Evolutionary conservation across 495 filamentous ascomycete species (phyloP).

Genomic region (Trichoderma parareesei): DNA sequence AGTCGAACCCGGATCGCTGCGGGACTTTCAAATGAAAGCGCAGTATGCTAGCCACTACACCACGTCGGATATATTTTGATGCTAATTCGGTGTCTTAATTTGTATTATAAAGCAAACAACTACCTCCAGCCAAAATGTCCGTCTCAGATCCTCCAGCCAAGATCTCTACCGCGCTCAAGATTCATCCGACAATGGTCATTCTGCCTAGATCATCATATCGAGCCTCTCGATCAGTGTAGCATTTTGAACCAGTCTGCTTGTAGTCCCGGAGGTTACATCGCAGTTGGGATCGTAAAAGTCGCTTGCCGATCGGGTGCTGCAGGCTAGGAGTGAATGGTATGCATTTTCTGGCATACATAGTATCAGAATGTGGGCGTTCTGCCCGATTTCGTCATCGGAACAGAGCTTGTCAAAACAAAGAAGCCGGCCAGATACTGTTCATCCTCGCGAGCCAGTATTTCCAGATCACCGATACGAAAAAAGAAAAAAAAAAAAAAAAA

Average conservation of each 20-base stretch:
- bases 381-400: neutral
- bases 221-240: too few relatives aligned
- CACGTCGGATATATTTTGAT: conserved; percentile 6
- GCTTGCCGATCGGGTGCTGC: neutral
- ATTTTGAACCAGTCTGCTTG: too few relatives aligned
- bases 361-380: neutral
- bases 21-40: conserved; percentile 7
- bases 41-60: conserved; percentile 10
- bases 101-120: neutral
- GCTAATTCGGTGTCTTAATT: neutral
- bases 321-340: neutral
- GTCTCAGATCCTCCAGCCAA: neutral
- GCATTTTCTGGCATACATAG: neutral
- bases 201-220: too few relatives aligned
- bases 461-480: neutral
- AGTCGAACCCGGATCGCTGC: conserved; percentile 9
- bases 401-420: neutral
- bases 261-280: neutral
- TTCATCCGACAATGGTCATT: too few relatives aligned
- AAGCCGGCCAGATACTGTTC: neutral
- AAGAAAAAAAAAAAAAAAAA: too few relatives aligned
- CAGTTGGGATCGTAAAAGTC: neutral
- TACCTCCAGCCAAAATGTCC: neutral
- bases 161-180: neutral
- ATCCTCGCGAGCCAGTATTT: neutral